A percentile compares a stretch with the other conserved stretches of the same genome.
phyloP scores from a whole-genome alignment of 2,329 filamentous ascomycete genomes.

The Botrytis squamosa region DNA sequence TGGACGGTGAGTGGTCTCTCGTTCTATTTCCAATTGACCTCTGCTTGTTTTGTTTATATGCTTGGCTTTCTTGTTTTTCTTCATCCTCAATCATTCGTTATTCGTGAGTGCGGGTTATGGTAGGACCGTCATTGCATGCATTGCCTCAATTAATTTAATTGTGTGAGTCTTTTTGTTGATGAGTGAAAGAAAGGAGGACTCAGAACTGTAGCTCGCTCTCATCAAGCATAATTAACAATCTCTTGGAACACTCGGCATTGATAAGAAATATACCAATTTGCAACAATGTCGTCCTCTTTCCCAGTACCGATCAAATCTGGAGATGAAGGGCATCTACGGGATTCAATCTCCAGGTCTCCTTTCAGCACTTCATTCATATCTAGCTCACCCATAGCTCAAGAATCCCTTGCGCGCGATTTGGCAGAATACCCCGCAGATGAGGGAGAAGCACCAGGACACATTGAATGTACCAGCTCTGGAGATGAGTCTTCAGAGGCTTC shows the following conservation, averaged over 20 bases:
- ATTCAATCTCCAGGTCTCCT: constrained; percentile 37
- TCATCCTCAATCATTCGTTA: background rate
- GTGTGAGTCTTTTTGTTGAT: background rate
- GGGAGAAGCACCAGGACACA: constrained; percentile 42
- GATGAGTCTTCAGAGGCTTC: constrained; percentile 39
- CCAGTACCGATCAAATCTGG: constrained; percentile 29
- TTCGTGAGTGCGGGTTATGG: background rate
- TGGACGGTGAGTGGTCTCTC: constrained; percentile 1
- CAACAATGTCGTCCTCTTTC: constrained; percentile 36
- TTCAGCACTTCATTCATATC: constrained; percentile 51
- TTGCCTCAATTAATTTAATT: background rate
- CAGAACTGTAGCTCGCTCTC: background rate
- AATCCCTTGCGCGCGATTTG: constrained; percentile 64
- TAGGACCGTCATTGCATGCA: constrained; percentile 2
- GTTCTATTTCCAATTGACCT: background rate
- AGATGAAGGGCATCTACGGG: constrained; percentile 20
- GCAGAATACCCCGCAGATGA: constrained; percentile 62
- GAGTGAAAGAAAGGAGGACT: background rate
- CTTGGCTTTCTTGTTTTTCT: background rate
- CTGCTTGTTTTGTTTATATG: background rate
- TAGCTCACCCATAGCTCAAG: constrained; percentile 64
- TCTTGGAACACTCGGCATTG: background rate
- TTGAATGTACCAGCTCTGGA: constrained; percentile 44
- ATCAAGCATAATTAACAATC: background rate
- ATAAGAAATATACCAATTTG: background rate